A percentile compares a stretch with the other conserved stretches of the same genome.
These are phyloP conservation scores for Metarhizium sp. DNA, from an alignment of 2,329 filamentous ascomycete genomes.

Conservation along the genomic window DNA sequence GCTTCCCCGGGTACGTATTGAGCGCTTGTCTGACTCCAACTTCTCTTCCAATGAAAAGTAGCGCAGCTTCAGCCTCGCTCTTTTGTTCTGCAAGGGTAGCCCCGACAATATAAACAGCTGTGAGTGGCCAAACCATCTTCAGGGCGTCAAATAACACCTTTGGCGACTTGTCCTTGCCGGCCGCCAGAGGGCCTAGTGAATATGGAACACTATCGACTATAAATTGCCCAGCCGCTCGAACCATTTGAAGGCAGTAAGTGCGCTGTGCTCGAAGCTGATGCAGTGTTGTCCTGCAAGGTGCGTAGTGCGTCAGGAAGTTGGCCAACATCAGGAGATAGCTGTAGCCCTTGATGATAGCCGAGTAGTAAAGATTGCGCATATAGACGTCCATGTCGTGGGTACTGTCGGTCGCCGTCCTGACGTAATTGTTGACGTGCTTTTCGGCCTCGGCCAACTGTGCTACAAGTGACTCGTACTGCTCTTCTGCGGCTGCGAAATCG, in stretches of 20 bases:
- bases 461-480: conserved; percentile 17
- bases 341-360: conserved; percentile 25
- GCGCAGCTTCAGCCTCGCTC: conserved; percentile 15
- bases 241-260: conserved; percentile 15
- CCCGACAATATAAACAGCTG: conserved; percentile 18
- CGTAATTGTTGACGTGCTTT: conserved; percentile 10
- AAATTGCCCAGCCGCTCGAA: conserved; percentile 17
- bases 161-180: conserved; percentile 19
- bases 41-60: conserved; percentile 25
- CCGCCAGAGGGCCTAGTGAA: conserved; percentile 15
- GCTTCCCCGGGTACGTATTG: conserved; percentile 10
- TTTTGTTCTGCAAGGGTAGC: conserved; percentile 20
- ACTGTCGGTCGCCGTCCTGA: conserved; percentile 4
- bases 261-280: conserved; percentile 19
- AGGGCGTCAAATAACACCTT: conserved; percentile 26
- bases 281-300: conserved; percentile 13
- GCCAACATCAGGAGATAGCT: conserved; percentile 21
- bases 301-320: conserved; percentile 26
- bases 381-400: conserved; percentile 16
- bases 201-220: conserved; percentile 19
- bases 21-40: conserved; percentile 28
- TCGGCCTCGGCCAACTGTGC: conserved; percentile 17
- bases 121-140: conserved; percentile 29
- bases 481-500: conserved; percentile 19
- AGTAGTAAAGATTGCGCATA: conserved; percentile 22